Base-by-base conservation (phyloP, 495 filamentous ascomycete genomes). In the Xylaria nigripes region DNA sequence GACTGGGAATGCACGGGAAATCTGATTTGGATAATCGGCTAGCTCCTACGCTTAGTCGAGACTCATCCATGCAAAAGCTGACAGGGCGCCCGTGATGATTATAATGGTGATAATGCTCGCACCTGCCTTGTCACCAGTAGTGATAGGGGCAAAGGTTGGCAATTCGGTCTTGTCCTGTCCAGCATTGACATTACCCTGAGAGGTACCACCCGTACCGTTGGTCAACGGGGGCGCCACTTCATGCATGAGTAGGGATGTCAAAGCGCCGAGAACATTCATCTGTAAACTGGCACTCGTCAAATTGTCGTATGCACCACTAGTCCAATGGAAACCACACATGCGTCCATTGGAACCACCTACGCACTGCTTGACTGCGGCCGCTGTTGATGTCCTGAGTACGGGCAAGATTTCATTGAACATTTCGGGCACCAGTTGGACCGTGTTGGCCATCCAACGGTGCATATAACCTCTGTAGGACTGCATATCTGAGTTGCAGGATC, bases 381-480 rank as follows among this genome's bases (percentile, higher is more conserved):
- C 44, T 8, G 82, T 79, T 0, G 82, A 84, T 1, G 68, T 68
- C 48, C 72, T 65, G 10, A 89, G 72, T 3, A 66, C 49, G n/a
- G 68, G 58, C 15, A 61, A 61, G 24, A 80, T 83, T 42, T 70
- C 78, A 0, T 57, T 55, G 16, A 38, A 51, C n/a, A 61, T 56
- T 30, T 55, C 36, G 1, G 77, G 78, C 2, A 69, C 76, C 38
- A 87, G 56, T 50, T 83, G 72, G n/a, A 82, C 76, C 7, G 80
- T 72, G n/a, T 76, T 70, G 2, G 79, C 79, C 63, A 90, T 72
- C 82, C 86, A 89, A 2, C 79, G 77, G 9, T 79, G 65, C 25
- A 85, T 70, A 48, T 82, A 83, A 29, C 83, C 83, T 64, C 87
- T 88, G 75, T 86, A 89, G 12, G 81, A 80, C 36, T 77, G 72